Evolutionary conservation across 345 rosid genomes (phyloP).

Genomic region (Citrus cavaleriei): DNA sequence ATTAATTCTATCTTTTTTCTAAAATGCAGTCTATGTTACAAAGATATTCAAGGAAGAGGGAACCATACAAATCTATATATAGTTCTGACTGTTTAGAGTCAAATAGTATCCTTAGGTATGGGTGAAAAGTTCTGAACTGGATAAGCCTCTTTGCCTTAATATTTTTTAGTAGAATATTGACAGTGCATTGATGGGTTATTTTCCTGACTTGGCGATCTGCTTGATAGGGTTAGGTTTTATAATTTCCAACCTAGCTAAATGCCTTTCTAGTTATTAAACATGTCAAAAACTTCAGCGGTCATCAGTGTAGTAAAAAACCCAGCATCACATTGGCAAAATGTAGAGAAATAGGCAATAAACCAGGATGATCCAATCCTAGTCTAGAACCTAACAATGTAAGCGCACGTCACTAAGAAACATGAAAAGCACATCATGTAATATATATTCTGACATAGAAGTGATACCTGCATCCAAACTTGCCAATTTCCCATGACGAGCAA

Average conservation of each 20-base stretch:
- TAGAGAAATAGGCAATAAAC: neutral
- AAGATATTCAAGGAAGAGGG: neutral
- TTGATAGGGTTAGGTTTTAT: neutral
- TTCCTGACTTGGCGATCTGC: neutral
- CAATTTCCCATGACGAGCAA: slow-evolving; percentile 87
- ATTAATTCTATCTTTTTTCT: neutral
- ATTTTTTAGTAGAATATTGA: neutral
- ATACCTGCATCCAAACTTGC: slow-evolving; percentile 97
- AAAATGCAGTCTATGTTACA: neutral
- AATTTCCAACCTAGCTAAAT: neutral
- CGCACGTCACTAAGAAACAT: neutral
- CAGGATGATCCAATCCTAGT: neutral
- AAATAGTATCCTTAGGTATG: neutral
- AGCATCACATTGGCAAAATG: neutral
- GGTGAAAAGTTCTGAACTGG: neutral
- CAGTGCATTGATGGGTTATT: neutral
- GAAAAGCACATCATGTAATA: neutral
- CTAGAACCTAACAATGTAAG: neutral
- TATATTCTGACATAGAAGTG: neutral
- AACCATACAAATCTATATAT: neutral
- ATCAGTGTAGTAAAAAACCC: neutral
- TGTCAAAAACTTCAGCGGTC: neutral
- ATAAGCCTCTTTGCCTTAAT: neutral
- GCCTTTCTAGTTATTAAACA: neutral
- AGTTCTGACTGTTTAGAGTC: neutral